Percentiles rank a stretch among this genome's conserved stretches.
These are phyloP conservation scores for Ceriops zippeliana DNA, from an alignment of 345 rosid species.

Conservation along the genomic window DNA sequence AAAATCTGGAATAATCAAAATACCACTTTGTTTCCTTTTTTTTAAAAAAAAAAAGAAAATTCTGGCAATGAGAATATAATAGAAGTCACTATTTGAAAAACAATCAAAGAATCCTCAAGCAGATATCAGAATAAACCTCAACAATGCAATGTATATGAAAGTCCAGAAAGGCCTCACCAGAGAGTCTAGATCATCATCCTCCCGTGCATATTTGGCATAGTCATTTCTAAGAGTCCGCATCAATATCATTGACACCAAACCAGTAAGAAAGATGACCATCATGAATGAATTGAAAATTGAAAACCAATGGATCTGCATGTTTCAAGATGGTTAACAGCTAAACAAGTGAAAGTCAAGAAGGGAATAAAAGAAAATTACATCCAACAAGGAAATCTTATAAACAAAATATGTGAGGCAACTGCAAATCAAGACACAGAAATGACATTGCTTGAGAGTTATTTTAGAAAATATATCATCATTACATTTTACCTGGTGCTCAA, in stretches of 20 bases:
- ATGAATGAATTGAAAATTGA: conserved; percentile 95
- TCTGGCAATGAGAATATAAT: not conserved
- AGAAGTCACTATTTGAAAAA: not conserved
- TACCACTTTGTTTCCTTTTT: no score
- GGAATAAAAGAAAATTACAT: not conserved
- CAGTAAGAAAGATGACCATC: conserved; percentile 98
- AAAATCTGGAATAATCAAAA: not conserved
- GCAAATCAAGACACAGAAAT: conserved; percentile 4
- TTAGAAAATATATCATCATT: not conserved
- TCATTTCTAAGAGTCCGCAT: conserved; percentile 96
- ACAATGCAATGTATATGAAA: not conserved
- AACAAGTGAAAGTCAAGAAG: conserved; percentile 1
- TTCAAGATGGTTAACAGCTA: not conserved
- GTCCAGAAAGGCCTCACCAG: conserved; percentile 47
- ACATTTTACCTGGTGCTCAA: conserved; percentile 80
- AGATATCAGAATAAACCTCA: not conserved
- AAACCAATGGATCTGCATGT: conserved; percentile 89
- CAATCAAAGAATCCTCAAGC: not conserved
- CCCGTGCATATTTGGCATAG: conserved; percentile 94
- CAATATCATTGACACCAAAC: conserved; percentile 94
- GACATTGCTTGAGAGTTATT: not conserved
- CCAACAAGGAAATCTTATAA: not conserved
- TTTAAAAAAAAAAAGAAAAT: not conserved
- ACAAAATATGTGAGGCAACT: not conserved
- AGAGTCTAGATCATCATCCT: conserved; percentile 91